A percentile compares a stretch with the other conserved stretches of the same genome.
These are phyloP conservation scores for Fraxinus americana DNA, from an alignment of 257 asterid species.

Conservation along the genomic window DNA sequence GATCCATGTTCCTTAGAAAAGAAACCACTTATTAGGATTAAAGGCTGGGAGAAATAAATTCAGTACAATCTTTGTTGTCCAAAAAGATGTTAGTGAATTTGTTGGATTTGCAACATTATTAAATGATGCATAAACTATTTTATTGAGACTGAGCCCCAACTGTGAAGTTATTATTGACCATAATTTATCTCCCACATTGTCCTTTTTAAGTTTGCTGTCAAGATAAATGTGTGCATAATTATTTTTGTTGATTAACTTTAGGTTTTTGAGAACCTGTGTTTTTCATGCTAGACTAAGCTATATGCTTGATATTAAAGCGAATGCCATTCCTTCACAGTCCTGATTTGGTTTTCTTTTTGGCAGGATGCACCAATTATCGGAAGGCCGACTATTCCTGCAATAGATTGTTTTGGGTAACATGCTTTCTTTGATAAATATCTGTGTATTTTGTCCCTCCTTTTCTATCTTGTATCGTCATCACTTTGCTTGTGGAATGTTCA, in stretches of 20 bases:
- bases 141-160: conserved; percentile 2
- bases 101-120: neutral
- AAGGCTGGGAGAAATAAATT: no score
- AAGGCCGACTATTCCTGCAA: conserved; percentile 74
- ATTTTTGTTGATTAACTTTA: neutral
- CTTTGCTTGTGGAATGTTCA: conserved; percentile 26
- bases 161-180: neutral
- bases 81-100: neutral
- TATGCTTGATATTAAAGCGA: conserved; percentile 15
- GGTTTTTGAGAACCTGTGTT: conserved; percentile 5
- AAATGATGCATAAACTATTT: conserved; percentile 2
- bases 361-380: conserved; percentile 85
- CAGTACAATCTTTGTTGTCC: neutral
- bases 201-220: neutral
- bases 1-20: neutral
- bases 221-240: neutral
- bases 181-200: neutral
- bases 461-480: neutral
- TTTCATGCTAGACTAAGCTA: conserved; percentile 8
- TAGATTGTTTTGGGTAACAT: conserved; percentile 69
- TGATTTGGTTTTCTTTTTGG: conserved; percentile 34
- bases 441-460: neutral
- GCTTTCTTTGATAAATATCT: conserved; percentile 23
- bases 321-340: conserved; percentile 8
- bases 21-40: neutral